phyloP scores from a whole-genome alignment of 2,329 filamentous ascomycete genomes.

The Aspergillus vadensis region DNA sequence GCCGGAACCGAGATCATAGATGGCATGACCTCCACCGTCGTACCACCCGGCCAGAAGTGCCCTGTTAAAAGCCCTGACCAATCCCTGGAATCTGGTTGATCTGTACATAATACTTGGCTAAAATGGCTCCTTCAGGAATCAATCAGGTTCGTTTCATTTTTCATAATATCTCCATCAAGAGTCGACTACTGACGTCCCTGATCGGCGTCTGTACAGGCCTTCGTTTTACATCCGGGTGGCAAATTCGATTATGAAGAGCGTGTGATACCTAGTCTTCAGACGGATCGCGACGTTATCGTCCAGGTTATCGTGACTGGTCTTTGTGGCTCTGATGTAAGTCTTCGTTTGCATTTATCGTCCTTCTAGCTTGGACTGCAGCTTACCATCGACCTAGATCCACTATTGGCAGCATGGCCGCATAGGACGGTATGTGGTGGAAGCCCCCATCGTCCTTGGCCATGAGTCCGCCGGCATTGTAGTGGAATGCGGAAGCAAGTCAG shows the following conservation, averaged over 20 bases:
- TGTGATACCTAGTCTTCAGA: conserved; percentile 20
- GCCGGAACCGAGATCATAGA: no score
- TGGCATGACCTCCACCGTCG: no score
- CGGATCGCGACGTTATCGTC: conserved; percentile 69
- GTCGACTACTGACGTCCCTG: no score
- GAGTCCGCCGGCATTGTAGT: conserved; percentile 68
- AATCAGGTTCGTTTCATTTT: no score
- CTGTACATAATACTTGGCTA: no score
- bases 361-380: not conserved
- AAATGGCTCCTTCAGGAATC: no score
- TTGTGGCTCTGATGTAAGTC: conserved; percentile 73
- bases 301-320: conserved; percentile 80
- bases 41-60: no score
- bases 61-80: no score
- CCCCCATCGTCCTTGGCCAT: conserved; percentile 58
- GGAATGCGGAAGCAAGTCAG: conserved; percentile 58
- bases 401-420: conserved; percentile 45
- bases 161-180: no score
- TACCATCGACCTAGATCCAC: conserved; percentile 31
- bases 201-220: conserved; percentile 9
- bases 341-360: not conserved
- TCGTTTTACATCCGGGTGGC: conserved; percentile 25
- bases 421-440: conserved; percentile 38
- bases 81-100: no score
- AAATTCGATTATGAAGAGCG: conserved; percentile 26